Conservation (phyloP, 2,329 filamentous ascomycete genomes). For the Pseudocercospora musae region DNA sequence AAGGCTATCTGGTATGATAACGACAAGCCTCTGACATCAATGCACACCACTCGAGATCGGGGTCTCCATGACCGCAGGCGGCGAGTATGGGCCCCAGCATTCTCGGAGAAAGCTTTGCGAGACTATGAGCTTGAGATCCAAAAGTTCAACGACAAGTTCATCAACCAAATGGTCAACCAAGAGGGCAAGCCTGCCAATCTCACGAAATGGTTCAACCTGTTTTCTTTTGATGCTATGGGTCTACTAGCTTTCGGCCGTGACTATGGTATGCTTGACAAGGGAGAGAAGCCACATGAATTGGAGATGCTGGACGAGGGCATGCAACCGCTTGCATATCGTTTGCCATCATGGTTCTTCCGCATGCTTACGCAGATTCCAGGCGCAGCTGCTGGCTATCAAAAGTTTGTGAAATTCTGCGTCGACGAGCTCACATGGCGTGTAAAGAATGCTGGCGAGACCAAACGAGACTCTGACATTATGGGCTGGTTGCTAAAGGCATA, state of each 20-base stretch:
- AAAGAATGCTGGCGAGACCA: conserved; percentile 25
- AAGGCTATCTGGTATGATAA: conserved; percentile 45
- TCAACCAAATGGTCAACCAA: conserved; percentile 33
- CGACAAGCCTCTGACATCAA: conserved; percentile 34
- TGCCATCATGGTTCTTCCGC: conserved; percentile 38
- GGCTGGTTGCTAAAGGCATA: conserved; percentile 35
- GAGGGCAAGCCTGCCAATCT: conserved; percentile 37
- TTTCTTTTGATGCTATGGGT: conserved; percentile 48
- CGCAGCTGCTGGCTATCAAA: conserved; percentile 33
- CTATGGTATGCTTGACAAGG: conserved; percentile 41
- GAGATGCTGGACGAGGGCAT: conserved; percentile 39
- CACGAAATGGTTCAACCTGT: conserved; percentile 43
- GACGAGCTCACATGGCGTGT: conserved; percentile 37
- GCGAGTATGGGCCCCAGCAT: conserved; percentile 42
- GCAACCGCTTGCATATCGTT: conserved; percentile 29
- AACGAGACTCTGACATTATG: conserved; percentile 31
- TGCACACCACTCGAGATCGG: conserved; percentile 41
- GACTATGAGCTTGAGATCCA: conserved; percentile 43
- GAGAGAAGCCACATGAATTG: conserved; percentile 36
- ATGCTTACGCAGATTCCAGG: conserved; percentile 37
- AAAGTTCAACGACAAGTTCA: conserved; percentile 37
- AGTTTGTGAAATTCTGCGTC: conserved; percentile 40
- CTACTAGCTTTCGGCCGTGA: conserved; percentile 44
- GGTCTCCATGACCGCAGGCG: conserved; percentile 41
- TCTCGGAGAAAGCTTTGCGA: conserved; percentile 41